A percentile compares a stretch with the other conserved stretches of the same genome.
These are phyloP conservation scores for Myrmaecium sp. DNA, from an alignment of 2,329 filamentous ascomycete genomes.

Conservation along the genomic window DNA sequence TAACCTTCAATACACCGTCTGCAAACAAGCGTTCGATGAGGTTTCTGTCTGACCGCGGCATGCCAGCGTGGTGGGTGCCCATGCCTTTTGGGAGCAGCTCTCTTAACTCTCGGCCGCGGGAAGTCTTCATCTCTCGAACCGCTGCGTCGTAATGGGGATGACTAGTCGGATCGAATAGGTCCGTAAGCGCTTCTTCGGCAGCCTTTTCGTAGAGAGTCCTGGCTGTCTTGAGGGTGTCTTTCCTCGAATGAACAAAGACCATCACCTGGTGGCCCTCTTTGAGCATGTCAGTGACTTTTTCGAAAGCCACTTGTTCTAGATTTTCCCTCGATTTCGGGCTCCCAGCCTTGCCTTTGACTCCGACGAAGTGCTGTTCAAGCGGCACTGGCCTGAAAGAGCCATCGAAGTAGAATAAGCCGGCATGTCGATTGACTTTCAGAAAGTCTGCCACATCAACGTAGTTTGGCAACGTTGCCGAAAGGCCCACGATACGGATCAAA, in stretches of 20 bases:
- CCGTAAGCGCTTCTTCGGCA: slow-evolving; percentile 56
- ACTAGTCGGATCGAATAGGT: slow-evolving; percentile 65
- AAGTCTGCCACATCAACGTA: slow-evolving; percentile 96
- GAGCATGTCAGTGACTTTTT: slow-evolving; percentile 91
- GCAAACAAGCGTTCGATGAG: slow-evolving; percentile 86
- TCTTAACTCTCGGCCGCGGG: slow-evolving; percentile 70
- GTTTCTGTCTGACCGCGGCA: slow-evolving; percentile 87
- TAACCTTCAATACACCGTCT: slow-evolving; percentile 85
- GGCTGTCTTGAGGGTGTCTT: slow-evolving; percentile 82
- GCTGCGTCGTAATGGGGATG: slow-evolving; percentile 71
- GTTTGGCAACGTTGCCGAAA: slow-evolving; percentile 91
- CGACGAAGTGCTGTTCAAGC: slow-evolving; percentile 91
- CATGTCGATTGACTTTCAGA: slow-evolving; percentile 82
- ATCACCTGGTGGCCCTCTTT: slow-evolving; percentile 88
- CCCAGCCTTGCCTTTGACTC: slow-evolving; percentile 80
- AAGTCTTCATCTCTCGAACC: slow-evolving; percentile 68
- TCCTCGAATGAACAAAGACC: slow-evolving; percentile 96
- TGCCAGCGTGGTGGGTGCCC: slow-evolving; percentile 90
- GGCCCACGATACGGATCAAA: slow-evolving; percentile 84
- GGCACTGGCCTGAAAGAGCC: slow-evolving; percentile 90
- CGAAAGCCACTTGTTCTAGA: slow-evolving; percentile 70
- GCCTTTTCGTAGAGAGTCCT: slow-evolving; percentile 77
- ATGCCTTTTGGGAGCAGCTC: slow-evolving; percentile 83
- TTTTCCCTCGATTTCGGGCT: slow-evolving; percentile 74
- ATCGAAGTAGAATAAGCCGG: slow-evolving; percentile 93